Conservation (phyloP, 75 land plant genomes). For the Picea sitchensis region DNA sequence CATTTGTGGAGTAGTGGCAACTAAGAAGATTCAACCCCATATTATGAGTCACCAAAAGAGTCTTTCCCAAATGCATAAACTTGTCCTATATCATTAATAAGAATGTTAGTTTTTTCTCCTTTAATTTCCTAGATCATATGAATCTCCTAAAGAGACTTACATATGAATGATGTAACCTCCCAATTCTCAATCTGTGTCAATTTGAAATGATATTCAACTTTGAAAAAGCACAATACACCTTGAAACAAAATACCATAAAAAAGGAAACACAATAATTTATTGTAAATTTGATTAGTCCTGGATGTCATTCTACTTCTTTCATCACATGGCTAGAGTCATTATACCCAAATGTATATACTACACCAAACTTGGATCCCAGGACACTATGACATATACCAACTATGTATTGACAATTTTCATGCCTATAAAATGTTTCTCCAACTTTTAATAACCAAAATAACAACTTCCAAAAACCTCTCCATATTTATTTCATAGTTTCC, state of each 20-base stretch:
- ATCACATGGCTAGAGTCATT: constrained; percentile 75
- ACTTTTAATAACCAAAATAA: constrained; percentile 64
- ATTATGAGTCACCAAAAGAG: constrained; percentile 77
- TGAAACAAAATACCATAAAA: not conserved
- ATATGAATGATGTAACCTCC: not conserved
- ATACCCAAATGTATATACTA: constrained; percentile 72
- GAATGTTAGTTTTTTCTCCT: constrained; percentile 68
- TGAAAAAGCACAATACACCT: constrained; percentile 4
- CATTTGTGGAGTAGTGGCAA: constrained; percentile 49
- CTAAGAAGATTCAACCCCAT: constrained; percentile 51
- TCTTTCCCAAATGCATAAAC: constrained; percentile 87
- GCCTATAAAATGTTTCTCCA: constrained; percentile 59
- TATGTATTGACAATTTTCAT: constrained; percentile 73
- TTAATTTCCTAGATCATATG: constrained; percentile 76
- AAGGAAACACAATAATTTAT: not conserved
- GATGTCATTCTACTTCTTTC: constrained; percentile 61
- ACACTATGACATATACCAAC: constrained; percentile 89
- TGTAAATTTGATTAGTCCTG: constrained; percentile 59
- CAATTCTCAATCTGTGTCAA: not conserved
- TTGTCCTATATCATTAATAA: constrained; percentile 68
- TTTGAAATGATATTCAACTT: not conserved
- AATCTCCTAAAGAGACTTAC: constrained; percentile 70
- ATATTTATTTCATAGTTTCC: constrained; percentile 43
- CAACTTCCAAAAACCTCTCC: constrained; percentile 86
- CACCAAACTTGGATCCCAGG: constrained; percentile 58